Evolutionary conservation across 2,329 filamentous ascomycete genomes (phyloP).

Genomic region (Calonectria hawksworthii): DNA sequence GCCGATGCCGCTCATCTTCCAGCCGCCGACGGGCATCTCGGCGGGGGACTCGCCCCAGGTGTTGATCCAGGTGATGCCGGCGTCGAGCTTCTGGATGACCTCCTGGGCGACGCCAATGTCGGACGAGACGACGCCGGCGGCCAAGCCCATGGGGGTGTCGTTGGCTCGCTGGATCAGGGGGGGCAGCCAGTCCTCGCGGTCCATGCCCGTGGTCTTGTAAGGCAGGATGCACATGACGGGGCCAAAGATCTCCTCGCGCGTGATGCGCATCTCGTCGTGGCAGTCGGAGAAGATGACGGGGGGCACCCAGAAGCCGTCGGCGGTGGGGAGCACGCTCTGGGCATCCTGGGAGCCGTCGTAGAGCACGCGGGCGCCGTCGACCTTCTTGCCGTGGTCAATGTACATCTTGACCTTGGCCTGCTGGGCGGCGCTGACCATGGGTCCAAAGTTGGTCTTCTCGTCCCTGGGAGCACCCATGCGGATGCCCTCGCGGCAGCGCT

Average conservation of each 20-base stretch:
- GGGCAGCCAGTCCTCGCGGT: constrained; percentile 63
- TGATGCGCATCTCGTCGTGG: constrained; percentile 84
- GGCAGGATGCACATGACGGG: constrained; percentile 87
- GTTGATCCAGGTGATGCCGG: constrained; percentile 93
- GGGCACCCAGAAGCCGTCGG: constrained; percentile 84
- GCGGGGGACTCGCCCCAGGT: constrained; percentile 94
- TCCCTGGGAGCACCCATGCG: constrained; percentile 82
- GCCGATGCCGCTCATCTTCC: constrained; percentile 91
- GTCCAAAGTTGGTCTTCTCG: constrained; percentile 83
- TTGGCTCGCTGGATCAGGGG: constrained; percentile 82
- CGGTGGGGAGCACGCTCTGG: constrained; percentile 64
- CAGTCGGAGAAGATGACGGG: constrained; percentile 91
- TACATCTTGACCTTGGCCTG: constrained; percentile 84
- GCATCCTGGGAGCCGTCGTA: constrained; percentile 75
- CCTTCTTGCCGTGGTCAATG: constrained; percentile 80
- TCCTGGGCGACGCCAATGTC: constrained; percentile 81
- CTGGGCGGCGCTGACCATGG: constrained; percentile 81
- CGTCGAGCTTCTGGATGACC: constrained; percentile 79
- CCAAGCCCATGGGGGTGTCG: constrained; percentile 81
- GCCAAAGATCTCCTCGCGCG: constrained; percentile 88
- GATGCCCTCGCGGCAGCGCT: constrained; percentile 72
- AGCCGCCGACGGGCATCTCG: constrained; percentile 93
- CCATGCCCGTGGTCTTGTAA: constrained; percentile 67
- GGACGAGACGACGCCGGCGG: constrained; percentile 85
- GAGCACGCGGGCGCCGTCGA: constrained; percentile 80